Evolutionary conservation across 2,329 filamentous ascomycete genomes (phyloP).

Genomic region (Tolypocladium ovalisporum): DNA sequence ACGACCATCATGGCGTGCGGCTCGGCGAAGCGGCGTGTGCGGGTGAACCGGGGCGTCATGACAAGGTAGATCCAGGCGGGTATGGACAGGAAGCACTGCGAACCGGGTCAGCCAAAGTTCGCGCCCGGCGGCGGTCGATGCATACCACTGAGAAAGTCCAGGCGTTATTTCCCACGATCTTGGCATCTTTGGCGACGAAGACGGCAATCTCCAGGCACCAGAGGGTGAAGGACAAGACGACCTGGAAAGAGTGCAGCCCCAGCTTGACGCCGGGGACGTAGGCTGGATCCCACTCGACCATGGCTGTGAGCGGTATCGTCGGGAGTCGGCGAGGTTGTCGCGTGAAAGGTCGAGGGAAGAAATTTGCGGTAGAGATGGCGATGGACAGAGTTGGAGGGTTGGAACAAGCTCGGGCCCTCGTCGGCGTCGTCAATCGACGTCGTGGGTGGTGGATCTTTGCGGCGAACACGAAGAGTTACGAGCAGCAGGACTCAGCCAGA

Average conservation of each 20-base stretch:
- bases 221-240: slow-evolving; percentile 40
- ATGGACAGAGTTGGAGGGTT: neutral
- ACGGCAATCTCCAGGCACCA: slow-evolving; percentile 51
- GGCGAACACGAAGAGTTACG: neutral
- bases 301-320: slow-evolving; percentile 10
- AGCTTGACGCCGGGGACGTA: slow-evolving; percentile 46
- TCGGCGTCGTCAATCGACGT: neutral
- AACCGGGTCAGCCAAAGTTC: slow-evolving; percentile 1
- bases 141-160: slow-evolving; percentile 56
- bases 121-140: neutral
- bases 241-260: slow-evolving; percentile 44
- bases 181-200: slow-evolving; percentile 36
- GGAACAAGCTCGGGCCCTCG: neutral
- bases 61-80: slow-evolving; percentile 55
- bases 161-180: slow-evolving; percentile 45
- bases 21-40: slow-evolving; percentile 50
- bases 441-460: neutral
- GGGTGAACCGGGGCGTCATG: slow-evolving; percentile 52
- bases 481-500: neutral
- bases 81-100: slow-evolving; percentile 52
- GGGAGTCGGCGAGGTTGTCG: neutral
- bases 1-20: slow-evolving; percentile 50
- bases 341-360: neutral
- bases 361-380: neutral
- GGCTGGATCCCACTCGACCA: slow-evolving; percentile 42